Evolutionary conservation across 2,329 filamentous ascomycete genomes (phyloP).

Genomic region (Neofusicoccum parvum): DNA sequence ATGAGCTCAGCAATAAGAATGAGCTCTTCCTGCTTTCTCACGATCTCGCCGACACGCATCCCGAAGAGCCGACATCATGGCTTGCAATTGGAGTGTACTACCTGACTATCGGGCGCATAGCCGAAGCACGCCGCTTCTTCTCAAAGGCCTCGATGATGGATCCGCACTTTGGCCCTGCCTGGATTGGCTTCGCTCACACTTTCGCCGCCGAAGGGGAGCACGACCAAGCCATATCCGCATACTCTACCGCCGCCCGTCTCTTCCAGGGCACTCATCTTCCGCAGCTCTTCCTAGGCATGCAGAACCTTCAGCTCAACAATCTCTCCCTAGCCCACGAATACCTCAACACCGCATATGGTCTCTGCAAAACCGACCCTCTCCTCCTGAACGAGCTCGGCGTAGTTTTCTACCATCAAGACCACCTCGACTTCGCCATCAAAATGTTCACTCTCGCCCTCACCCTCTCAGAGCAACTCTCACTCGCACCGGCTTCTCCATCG

Average conservation of each 20-base stretch:
- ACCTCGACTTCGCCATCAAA: conserved; percentile 71
- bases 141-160: conserved; percentile 98
- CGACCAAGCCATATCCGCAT: conserved; percentile 96
- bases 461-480: conserved; percentile 78
- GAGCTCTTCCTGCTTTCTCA: conserved; percentile 89
- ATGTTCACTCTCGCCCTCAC: conserved; percentile 78
- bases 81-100: conserved; percentile 96
- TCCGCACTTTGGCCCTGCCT: conserved; percentile 93
- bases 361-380: conserved; percentile 83
- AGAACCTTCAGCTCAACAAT: conserved; percentile 94
- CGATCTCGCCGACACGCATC: conserved; percentile 87
- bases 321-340: conserved; percentile 94
- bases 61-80: conserved; percentile 89
- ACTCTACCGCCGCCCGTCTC: conserved; percentile 88
- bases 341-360: conserved; percentile 80
- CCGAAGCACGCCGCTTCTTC: conserved; percentile 93
- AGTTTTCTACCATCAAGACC: conserved; percentile 90
- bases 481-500: conserved; percentile 67
- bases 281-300: conserved; percentile 96
- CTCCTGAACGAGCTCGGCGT: conserved; percentile 95
- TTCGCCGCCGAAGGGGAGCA: conserved; percentile 97
- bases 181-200: conserved; percentile 98
- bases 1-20: conserved; percentile 84
- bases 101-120: conserved; percentile 82
- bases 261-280: conserved; percentile 98